Evolutionary conservation across 2,329 filamentous ascomycete genomes (phyloP).

Genomic region (Tolypocladium ophioglossoides): DNA sequence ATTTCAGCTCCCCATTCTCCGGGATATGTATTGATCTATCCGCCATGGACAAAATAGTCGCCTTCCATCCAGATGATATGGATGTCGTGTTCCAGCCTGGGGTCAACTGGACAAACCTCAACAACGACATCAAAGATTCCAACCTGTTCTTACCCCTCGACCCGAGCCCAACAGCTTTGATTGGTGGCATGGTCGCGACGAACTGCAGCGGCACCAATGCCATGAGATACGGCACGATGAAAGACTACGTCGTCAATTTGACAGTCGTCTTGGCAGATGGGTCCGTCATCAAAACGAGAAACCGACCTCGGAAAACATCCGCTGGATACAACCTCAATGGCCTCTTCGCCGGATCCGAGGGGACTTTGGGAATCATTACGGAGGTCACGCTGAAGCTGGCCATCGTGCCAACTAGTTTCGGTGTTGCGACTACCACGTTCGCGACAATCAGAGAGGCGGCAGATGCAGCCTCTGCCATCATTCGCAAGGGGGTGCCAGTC

Average conservation of each 20-base stretch:
- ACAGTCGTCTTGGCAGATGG: slow-evolving; percentile 64
- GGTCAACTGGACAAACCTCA: slow-evolving; percentile 57
- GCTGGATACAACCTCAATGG: slow-evolving; percentile 63
- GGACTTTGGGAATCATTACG: slow-evolving; percentile 60
- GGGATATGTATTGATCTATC: slow-evolving; percentile 62
- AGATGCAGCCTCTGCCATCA: slow-evolving; percentile 51
- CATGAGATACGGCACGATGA: slow-evolving; percentile 63
- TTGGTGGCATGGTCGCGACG: slow-evolving; percentile 54
- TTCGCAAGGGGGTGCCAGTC: slow-evolving; percentile 54
- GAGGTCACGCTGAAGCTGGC: slow-evolving; percentile 60
- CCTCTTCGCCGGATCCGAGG: slow-evolving; percentile 61
- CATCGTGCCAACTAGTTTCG: slow-evolving; percentile 50
- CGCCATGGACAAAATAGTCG: slow-evolving; percentile 55
- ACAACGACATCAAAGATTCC: slow-evolving; percentile 49
- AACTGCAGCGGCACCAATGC: slow-evolving; percentile 55
- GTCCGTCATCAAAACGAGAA: slow-evolving; percentile 53
- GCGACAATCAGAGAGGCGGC: slow-evolving; percentile 50
- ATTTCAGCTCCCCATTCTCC: slow-evolving; percentile 55
- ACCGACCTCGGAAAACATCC: slow-evolving; percentile 55
- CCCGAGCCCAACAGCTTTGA: slow-evolving; percentile 49
- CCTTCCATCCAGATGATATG: slow-evolving; percentile 56
- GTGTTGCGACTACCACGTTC: slow-evolving; percentile 55
- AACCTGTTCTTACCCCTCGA: slow-evolving; percentile 62
- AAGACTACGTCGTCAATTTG: slow-evolving; percentile 62
- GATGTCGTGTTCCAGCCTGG: slow-evolving; percentile 62